Conservation (phyloP, 371 early-diverging fungal genomes). For the Mortierella sp. region DNA sequence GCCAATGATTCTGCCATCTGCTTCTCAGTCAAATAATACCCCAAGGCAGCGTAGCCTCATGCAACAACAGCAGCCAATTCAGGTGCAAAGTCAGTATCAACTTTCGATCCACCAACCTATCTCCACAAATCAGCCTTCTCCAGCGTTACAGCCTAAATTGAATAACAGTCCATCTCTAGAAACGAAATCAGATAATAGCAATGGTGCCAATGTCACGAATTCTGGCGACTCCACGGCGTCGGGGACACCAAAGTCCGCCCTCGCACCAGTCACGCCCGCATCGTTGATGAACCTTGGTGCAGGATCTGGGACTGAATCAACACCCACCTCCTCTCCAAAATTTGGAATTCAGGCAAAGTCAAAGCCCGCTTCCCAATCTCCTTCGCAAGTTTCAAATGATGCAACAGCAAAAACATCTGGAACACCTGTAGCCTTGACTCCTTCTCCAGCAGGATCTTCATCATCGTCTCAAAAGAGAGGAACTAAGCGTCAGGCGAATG, state of each 20-base stretch:
- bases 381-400: background rate
- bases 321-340: conserved; percentile 51
- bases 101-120: conserved; percentile 51
- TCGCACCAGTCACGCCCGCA: conserved; percentile 79
- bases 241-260: conserved; percentile 43
- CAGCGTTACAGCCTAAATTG: conserved; percentile 16
- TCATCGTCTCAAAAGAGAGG: conserved; percentile 35
- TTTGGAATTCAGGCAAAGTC: conserved; percentile 39
- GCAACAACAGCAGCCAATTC: conserved; percentile 30
- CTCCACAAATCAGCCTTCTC: conserved; percentile 21
- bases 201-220: background rate
- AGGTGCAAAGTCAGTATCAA: conserved; percentile 38
- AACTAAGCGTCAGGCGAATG: conserved; percentile 41
- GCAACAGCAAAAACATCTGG: background rate
- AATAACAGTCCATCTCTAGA: conserved; percentile 3
- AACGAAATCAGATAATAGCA: conserved; percentile 8
- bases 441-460: background rate
- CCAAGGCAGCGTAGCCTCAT: conserved; percentile 38
- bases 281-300: conserved; percentile 74
- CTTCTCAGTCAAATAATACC: conserved; percentile 25
- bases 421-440: background rate
- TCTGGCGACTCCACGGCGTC: background rate
- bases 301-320: conserved; percentile 50
- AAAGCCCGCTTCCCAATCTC: conserved; percentile 10
- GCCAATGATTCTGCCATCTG: conserved; percentile 53